Conservation (phyloP, 768 basidiomycete genomes). For the Boletus edulis region DNA sequence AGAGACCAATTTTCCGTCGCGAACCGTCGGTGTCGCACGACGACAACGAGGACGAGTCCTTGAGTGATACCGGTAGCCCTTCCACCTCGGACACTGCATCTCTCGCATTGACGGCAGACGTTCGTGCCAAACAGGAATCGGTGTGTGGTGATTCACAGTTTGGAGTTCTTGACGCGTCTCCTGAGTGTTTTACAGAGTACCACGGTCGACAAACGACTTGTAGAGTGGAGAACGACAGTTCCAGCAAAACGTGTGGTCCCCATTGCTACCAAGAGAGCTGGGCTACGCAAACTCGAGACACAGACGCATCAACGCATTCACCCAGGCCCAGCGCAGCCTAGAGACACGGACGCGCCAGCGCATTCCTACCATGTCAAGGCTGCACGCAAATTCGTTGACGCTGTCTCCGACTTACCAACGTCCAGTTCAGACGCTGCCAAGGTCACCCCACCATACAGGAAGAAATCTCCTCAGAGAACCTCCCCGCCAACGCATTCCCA, state of each 20-base stretch:
- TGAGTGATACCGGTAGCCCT: background rate
- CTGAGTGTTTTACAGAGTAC: conserved; percentile 8
- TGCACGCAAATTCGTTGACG: background rate
- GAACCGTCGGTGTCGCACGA: conserved; percentile 8
- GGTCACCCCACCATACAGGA: background rate
- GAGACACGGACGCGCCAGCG: conserved; percentile 1
- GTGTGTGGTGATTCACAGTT: conserved; percentile 5
- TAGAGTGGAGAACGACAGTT: background rate
- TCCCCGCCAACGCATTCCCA: background rate
- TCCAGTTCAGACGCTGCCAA: background rate
- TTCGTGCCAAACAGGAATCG: conserved; percentile 3
- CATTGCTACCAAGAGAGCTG: background rate
- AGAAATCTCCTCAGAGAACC: background rate
- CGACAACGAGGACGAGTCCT: background rate
- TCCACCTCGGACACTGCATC: background rate
- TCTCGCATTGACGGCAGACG: background rate
- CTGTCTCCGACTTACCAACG: background rate
- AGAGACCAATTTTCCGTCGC: background rate
- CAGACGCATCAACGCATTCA: too few relatives aligned
- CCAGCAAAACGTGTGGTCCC: background rate
- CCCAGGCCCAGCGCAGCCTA: background rate
- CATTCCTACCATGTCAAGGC: background rate
- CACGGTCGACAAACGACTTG: background rate
- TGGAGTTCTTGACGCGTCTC: background rate
- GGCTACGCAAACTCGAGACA: background rate